Conservation (phyloP, 2,329 filamentous ascomycete species). For the Colletotrichum agaves region DNA sequence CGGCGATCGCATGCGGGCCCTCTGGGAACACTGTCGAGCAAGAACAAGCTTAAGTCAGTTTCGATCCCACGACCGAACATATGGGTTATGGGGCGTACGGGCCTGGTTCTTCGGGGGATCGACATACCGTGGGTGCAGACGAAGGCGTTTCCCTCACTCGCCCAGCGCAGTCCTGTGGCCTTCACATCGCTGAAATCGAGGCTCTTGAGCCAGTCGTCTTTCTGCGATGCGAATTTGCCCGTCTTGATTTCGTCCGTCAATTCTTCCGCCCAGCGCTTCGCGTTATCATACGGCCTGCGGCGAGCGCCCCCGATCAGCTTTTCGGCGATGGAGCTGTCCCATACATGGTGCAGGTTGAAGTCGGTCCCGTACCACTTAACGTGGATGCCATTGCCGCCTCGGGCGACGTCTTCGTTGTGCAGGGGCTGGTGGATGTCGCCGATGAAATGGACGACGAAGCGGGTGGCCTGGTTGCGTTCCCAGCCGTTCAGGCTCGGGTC, state of each 20-base stretch:
- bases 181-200: conserved; percentile 64
- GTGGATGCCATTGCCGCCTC: conserved; percentile 75
- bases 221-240: conserved; percentile 64
- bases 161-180: conserved; percentile 71
- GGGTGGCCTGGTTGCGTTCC: conserved; percentile 68
- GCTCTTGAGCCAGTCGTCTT: conserved; percentile 66
- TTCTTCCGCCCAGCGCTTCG: conserved; percentile 65
- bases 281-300: conserved; percentile 60
- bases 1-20: conserved; percentile 66
- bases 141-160: conserved; percentile 69
- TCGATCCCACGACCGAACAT: background rate
- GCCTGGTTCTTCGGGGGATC: conserved; percentile 1
- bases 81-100: background rate
- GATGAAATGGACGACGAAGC: conserved; percentile 75
- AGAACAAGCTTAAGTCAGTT: conserved; percentile 10
- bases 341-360: conserved; percentile 77
- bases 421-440: conserved; percentile 77
- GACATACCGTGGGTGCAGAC: conserved; percentile 69
- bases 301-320: conserved; percentile 68
- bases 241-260: conserved; percentile 64
- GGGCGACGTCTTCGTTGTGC: conserved; percentile 71
- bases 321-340: conserved; percentile 78
- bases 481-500: conserved; percentile 56
- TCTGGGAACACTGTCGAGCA: conserved; percentile 65
- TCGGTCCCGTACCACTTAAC: conserved; percentile 68